These are phyloP conservation scores for Fusarium piperis DNA, from an alignment of 2,329 filamentous ascomycete species.

Conservation along the genomic window DNA sequence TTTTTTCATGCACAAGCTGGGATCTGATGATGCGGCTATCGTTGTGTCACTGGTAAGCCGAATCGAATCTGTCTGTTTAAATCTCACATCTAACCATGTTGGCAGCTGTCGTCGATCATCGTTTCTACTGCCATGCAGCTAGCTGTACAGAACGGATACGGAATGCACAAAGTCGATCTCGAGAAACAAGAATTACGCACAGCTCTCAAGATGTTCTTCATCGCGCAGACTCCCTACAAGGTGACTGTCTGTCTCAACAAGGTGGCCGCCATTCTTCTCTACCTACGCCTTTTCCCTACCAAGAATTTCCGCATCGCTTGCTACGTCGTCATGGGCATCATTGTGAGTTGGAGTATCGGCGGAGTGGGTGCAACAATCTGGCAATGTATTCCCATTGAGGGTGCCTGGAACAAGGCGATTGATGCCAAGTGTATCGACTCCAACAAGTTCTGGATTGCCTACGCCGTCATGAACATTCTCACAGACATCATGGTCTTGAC, in stretches of 20 bases:
- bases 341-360: slow-evolving; percentile 54
- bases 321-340: slow-evolving; percentile 50
- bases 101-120: slow-evolving; percentile 44
- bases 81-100: background rate
- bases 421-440: slow-evolving; percentile 55
- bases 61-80: background rate
- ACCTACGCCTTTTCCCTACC: slow-evolving; percentile 60
- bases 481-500: slow-evolving; percentile 50
- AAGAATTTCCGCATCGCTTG: slow-evolving; percentile 52
- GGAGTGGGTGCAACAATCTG: slow-evolving; percentile 55
- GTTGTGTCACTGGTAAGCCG: slow-evolving; percentile 47
- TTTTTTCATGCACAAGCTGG: slow-evolving; percentile 45
- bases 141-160: slow-evolving; percentile 51
- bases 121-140: slow-evolving; percentile 47
- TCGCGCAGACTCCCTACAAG: slow-evolving; percentile 61
- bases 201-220: slow-evolving; percentile 53
- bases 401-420: slow-evolving; percentile 53
- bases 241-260: slow-evolving; percentile 61
- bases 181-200: slow-evolving; percentile 37
- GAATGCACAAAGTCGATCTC: slow-evolving; percentile 50
- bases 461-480: slow-evolving; percentile 52
- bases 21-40: slow-evolving; percentile 52
- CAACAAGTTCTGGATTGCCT: slow-evolving; percentile 55
- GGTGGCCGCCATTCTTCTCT: slow-evolving; percentile 59
- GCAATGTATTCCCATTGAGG: slow-evolving; percentile 57